Evolutionary conservation across 768 basidiomycete species (phyloP).

Genomic region (Naganishia vaughanmartiniae): DNA sequence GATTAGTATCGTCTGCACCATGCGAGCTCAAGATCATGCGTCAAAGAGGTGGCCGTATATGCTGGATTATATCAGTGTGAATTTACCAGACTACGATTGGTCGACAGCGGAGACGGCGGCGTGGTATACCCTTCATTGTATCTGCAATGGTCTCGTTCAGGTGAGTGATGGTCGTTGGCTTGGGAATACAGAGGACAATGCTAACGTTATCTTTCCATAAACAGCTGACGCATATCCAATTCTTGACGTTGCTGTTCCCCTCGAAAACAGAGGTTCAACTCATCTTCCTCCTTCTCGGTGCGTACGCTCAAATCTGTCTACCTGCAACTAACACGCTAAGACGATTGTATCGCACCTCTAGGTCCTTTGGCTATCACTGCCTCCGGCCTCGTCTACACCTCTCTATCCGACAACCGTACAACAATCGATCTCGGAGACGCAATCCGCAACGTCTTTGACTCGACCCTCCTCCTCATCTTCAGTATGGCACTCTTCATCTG

Average conservation of each 20-base stretch:
- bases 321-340: background rate
- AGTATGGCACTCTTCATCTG: conserved; percentile 83
- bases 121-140: conserved; percentile 85
- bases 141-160: conserved; percentile 79
- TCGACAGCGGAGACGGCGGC: conserved; percentile 63
- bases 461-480: conserved; percentile 91
- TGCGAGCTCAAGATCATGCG: conserved; percentile 61
- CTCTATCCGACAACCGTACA: conserved; percentile 57
- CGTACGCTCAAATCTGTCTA: conserved; percentile 34
- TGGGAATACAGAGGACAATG: background rate
- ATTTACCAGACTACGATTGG: conserved; percentile 73
- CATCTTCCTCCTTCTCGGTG: conserved; percentile 78
- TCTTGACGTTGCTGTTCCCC: conserved; percentile 89
- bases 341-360: conserved; percentile 38
- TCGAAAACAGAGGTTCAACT: conserved; percentile 81
- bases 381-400: conserved; percentile 77
- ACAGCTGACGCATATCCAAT: conserved; percentile 95
- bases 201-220: background rate
- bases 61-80: conserved; percentile 83
- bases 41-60: conserved; percentile 89
- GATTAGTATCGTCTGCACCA: conserved; percentile 73
- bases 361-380: conserved; percentile 82
- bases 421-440: conserved; percentile 65
- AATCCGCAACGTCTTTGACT: conserved; percentile 90
- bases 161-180: conserved; percentile 55